Evolutionary conservation across 345 rosid species (phyloP).

Genomic region (Populus simonii): DNA sequence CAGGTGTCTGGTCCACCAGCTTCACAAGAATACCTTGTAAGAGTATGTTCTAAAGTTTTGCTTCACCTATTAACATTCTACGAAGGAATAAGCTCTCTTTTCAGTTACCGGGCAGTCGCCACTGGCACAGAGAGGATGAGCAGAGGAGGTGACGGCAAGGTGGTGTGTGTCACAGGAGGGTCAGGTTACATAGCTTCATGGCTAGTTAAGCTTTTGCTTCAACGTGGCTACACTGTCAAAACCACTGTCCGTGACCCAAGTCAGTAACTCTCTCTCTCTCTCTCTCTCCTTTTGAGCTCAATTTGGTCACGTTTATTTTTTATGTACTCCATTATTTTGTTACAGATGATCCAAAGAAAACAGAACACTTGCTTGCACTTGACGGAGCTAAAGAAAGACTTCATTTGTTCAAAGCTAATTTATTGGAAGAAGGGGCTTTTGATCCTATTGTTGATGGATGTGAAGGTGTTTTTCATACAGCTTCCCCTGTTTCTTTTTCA

Average conservation of each 20-base stretch:
- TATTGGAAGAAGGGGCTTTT: constrained; percentile 11
- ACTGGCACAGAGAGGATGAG: not conserved
- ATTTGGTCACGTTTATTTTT: not conserved
- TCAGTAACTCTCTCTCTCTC: not conserved
- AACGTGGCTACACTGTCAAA: not conserved
- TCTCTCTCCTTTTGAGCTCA: not conserved
- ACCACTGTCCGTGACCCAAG: constrained; percentile 4
- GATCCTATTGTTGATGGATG: constrained; percentile 11
- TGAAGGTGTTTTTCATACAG: constrained; percentile 10
- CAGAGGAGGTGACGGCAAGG: not conserved
- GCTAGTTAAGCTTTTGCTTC: not conserved
- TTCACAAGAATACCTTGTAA: too few relatives aligned
- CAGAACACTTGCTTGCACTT: constrained; percentile 1
- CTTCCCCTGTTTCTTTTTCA: not conserved
- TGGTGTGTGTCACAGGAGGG: constrained; percentile 5
- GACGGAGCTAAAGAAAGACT: constrained; percentile 14
- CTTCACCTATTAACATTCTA: too few relatives aligned
- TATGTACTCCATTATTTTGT: not conserved
- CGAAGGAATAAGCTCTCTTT: too few relatives aligned
- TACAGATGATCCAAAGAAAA: constrained; percentile 6
- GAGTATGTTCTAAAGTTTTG: too few relatives aligned
- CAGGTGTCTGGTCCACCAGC: too few relatives aligned
- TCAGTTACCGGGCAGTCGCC: not conserved
- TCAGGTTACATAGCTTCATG: constrained; percentile 10
- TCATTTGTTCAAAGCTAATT: constrained; percentile 9